Evolutionary conservation across 2,329 filamentous ascomycete genomes (phyloP).

Genomic region (Lachnellula willkommii): DNA sequence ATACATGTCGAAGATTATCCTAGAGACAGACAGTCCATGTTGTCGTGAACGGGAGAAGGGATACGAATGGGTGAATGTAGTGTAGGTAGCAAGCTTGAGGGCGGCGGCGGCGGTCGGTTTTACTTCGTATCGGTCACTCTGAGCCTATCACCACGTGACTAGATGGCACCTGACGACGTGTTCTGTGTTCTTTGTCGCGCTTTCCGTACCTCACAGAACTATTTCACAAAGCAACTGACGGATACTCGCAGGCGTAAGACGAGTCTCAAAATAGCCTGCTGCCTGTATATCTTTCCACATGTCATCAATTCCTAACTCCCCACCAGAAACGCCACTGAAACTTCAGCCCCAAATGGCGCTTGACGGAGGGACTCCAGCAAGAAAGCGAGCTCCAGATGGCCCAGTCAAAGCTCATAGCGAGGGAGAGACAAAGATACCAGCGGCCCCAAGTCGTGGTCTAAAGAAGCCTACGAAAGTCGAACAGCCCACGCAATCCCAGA

Average conservation of each 20-base stretch:
- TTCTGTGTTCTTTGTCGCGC: not conserved
- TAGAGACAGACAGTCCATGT: conserved; percentile 4
- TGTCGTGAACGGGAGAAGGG: not conserved
- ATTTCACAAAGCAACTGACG: not conserved
- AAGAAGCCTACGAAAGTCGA: conserved; percentile 35
- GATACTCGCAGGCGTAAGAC: not conserved
- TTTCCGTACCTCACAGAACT: not conserved
- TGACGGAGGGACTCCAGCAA: not conserved
- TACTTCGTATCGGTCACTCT: not conserved
- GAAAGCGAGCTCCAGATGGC: not conserved
- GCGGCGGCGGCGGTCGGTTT: not conserved
- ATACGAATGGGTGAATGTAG: no score
- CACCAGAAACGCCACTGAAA: conserved; percentile 12
- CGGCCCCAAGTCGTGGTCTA: conserved; percentile 11
- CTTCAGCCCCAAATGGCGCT: conserved; percentile 10
- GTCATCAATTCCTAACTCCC: conserved; percentile 11
- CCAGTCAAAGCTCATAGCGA: not conserved
- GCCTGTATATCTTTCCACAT: conserved; percentile 3
- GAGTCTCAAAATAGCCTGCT: not conserved
- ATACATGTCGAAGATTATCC: conserved; percentile 14
- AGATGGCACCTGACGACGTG: not conserved
- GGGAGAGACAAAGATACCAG: not conserved
- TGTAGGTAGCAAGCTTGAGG: conserved; percentile 4
- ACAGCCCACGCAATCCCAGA: not conserved
- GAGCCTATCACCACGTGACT: conserved; percentile 9